Evolutionary conservation across 2,329 filamentous ascomycete species (phyloP).

Genomic region (Colletotrichum costaricense): DNA sequence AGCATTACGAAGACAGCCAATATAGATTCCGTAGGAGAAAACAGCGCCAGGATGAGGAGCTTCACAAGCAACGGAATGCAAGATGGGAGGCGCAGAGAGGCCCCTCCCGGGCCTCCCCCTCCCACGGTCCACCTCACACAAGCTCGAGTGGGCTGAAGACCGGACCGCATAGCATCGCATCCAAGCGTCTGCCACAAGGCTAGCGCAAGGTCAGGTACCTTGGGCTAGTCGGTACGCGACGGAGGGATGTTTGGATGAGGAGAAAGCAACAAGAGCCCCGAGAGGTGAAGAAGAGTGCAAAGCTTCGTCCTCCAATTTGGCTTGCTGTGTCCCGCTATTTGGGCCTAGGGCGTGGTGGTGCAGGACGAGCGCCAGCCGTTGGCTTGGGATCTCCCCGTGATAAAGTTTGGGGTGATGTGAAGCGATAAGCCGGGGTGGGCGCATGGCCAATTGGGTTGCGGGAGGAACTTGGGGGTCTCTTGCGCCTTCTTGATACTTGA

Average conservation of each 20-base stretch:
- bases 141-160: constrained; percentile 9
- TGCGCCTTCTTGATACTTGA: not conserved
- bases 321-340: constrained; percentile 15
- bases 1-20: not conserved
- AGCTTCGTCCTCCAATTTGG: not conserved
- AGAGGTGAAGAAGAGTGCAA: not conserved
- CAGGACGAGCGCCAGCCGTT: constrained; percentile 2
- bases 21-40: not conserved
- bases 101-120: not conserved
- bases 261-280: not conserved
- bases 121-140: not conserved
- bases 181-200: constrained; percentile 19
- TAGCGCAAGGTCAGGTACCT: constrained; percentile 3
- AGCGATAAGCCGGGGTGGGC: constrained; percentile 16
- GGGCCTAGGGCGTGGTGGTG: not conserved
- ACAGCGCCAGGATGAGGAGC: not conserved
- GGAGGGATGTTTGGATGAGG: not conserved
- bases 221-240: not conserved
- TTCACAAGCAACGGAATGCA: not conserved
- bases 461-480: not conserved
- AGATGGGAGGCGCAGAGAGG: not conserved
- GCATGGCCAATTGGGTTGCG: constrained; percentile 12
- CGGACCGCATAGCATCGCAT: constrained; percentile 3
- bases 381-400: constrained; percentile 25
- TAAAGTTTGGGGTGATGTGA: constrained; percentile 10